Percentiles rank a stretch among this genome's conserved stretches.
phyloP scores from a whole-genome alignment of 768 basidiomycete species.

The Tylopilus sp. region DNA sequence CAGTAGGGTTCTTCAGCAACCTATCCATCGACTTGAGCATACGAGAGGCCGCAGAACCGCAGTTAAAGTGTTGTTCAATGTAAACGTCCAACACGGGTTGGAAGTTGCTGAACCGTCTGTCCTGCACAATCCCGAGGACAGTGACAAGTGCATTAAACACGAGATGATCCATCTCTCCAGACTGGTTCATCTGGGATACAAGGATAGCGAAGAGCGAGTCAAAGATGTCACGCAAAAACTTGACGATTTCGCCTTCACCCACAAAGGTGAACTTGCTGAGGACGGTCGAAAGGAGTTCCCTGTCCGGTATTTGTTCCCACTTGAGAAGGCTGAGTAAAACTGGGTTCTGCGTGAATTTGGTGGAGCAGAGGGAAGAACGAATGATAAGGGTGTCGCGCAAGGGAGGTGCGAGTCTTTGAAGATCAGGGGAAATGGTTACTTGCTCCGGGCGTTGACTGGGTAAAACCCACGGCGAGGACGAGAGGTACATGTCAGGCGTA shows the following conservation, averaged over 20 bases:
- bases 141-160: slow-evolving; percentile 91
- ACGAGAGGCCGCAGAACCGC: slow-evolving; percentile 74
- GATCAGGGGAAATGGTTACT: slow-evolving; percentile 51
- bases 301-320: slow-evolving; percentile 72
- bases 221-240: slow-evolving; percentile 87
- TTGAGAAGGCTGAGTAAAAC: slow-evolving; percentile 75
- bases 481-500: slow-evolving; percentile 67
- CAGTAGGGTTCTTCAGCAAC: slow-evolving; percentile 69
- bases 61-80: slow-evolving; percentile 85
- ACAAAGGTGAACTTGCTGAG: slow-evolving; percentile 88
- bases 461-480: slow-evolving; percentile 57
- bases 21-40: slow-evolving; percentile 87
- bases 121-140: slow-evolving; percentile 88
- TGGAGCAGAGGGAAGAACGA: slow-evolving; percentile 90
- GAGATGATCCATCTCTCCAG: slow-evolving; percentile 76
- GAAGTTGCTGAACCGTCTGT: slow-evolving; percentile 94
- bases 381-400: slow-evolving; percentile 76
- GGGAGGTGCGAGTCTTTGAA: slow-evolving; percentile 63
- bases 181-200: slow-evolving; percentile 66
- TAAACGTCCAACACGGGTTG: slow-evolving; percentile 91
- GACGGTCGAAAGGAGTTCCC: slow-evolving; percentile 63
- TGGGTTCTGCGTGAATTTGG: slow-evolving; percentile 85
- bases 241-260: slow-evolving; percentile 91
- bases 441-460: slow-evolving; percentile 60
- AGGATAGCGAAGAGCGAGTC: slow-evolving; percentile 91